Evolutionary conservation across 805 yeast species (phyloP).

Genomic region (Pichia occidentalis): DNA sequence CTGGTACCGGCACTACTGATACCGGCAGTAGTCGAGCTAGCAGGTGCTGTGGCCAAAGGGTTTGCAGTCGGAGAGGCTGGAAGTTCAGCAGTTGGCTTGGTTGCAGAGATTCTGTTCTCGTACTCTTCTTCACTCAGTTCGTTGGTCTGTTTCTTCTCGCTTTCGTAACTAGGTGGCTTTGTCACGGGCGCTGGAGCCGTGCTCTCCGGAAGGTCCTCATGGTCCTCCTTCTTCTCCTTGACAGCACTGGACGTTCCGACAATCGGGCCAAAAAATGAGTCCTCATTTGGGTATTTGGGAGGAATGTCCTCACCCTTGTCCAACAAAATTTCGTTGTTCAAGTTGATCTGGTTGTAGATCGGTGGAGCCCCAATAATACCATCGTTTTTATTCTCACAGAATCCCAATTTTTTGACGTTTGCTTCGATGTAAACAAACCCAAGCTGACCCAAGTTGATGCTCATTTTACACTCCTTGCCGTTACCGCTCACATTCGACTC

Average conservation of each 20-base stretch:
- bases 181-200: conserved; percentile 19
- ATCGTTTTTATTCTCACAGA: conserved; percentile 42
- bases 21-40: no score
- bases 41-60: no score
- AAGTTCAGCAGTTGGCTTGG: no score
- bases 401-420: conserved; percentile 56
- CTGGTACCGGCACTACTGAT: no score
- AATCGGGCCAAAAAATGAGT: conserved; percentile 50
- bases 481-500: conserved; percentile 19
- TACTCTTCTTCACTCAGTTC: conserved; percentile 4
- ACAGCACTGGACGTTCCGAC: conserved; percentile 4
- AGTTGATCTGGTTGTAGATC: conserved; percentile 24
- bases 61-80: no score
- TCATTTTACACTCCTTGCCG: conserved; percentile 38
- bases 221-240: background rate
- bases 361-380: conserved; percentile 37
- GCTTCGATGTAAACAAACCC: conserved; percentile 91
- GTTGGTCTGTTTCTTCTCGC: conserved; percentile 13
- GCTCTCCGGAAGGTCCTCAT: conserved; percentile 1
- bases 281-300: conserved; percentile 61
- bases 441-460: conserved; percentile 73
- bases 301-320: conserved; percentile 72
- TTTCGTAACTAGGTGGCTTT: conserved; percentile 27
- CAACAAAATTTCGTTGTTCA: conserved; percentile 44
- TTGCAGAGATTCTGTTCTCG: conserved; percentile 1